phyloP scores from a whole-genome alignment of 371 early-diverging fungal species.

The Globomyces sp. region DNA sequence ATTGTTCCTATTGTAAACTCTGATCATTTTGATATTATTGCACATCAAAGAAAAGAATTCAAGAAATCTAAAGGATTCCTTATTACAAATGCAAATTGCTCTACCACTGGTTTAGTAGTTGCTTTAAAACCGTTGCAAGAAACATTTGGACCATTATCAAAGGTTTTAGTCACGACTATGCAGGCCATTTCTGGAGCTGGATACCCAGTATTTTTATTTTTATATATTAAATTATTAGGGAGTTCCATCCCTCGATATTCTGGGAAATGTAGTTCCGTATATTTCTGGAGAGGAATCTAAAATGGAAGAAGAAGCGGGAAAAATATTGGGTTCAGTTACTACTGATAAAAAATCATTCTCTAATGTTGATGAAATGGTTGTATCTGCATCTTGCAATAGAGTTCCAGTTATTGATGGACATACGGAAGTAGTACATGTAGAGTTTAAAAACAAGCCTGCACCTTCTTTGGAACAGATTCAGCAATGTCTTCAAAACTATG shows the following conservation, averaged over 20 bases:
- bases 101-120: conserved; percentile 91
- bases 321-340: conserved; percentile 79
- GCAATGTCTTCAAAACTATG: conserved; percentile 66
- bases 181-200: conserved; percentile 97
- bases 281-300: conserved; percentile 97
- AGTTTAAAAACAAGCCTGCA: conserved; percentile 65
- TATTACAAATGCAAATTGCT: conserved; percentile 97
- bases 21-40: conserved; percentile 75
- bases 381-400: conserved; percentile 94
- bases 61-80: conserved; percentile 76
- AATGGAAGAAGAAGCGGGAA: conserved; percentile 90
- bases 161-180: conserved; percentile 82
- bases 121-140: conserved; percentile 88
- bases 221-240: conserved; percentile 43
- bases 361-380: conserved; percentile 46
- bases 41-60: conserved; percentile 63
- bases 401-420: conserved; percentile 97
- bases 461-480: conserved; percentile 74
- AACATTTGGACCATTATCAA: conserved; percentile 77
- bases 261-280: conserved; percentile 92
- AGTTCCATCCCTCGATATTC: conserved; percentile 86
- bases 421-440: conserved; percentile 81
- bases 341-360: conserved; percentile 40
- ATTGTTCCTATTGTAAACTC: conserved; percentile 91
- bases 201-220: conserved; percentile 59